Evolutionary conservation across 177 flowering plant genomes (phyloP), one percentile per base, ranked within the genome.

Genomic region (Vitis hybrid): DNA sequence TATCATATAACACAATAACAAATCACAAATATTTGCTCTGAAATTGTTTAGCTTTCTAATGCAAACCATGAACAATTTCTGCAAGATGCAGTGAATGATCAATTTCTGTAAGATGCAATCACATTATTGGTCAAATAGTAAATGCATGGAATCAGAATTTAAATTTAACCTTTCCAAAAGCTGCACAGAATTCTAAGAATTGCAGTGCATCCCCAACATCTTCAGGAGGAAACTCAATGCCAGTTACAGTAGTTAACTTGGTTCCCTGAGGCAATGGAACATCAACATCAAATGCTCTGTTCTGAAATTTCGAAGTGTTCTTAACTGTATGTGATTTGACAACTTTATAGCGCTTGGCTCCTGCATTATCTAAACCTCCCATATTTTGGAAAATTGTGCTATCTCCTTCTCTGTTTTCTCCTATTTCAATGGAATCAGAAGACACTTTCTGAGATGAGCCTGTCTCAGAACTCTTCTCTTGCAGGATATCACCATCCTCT

Each of bases 161-260:
- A 11, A 48, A 9, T 71, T 60, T 72, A 85, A 87, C 99, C 93
- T 88, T 64, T 65, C 86, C 88, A 85, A 95, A 95, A 77, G 89
- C 84, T 35, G 84, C 64, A 79, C 96, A 93, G 73, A 95, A 95
- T 74, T 95, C 99, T 24, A 93, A 64, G 68, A 95, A 89, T 35
- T 95, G 98, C 77, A 95, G 72, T 24, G 91, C 96, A 56, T 82
- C 73, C 35, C 98, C 99, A 78, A 85, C 84, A 80, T 85, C 88
- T 65, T 85, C 81, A 32, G 83, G 73, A 54, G 82, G 77, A 10
- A 91, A 49, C 10, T 90, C 88, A 66, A 86, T 66, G 15, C 88
- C 92, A 54, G 74, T 86, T 30, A 90, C 82, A 64, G 59, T 76
- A 14, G 75, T 76, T 65, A 89, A 67, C 52, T 71, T 78, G 56